These are phyloP conservation scores for Brasilioporus rufonigricans DNA, from an alignment of 768 basidiomycete genomes.

Conservation along the genomic window DNA sequence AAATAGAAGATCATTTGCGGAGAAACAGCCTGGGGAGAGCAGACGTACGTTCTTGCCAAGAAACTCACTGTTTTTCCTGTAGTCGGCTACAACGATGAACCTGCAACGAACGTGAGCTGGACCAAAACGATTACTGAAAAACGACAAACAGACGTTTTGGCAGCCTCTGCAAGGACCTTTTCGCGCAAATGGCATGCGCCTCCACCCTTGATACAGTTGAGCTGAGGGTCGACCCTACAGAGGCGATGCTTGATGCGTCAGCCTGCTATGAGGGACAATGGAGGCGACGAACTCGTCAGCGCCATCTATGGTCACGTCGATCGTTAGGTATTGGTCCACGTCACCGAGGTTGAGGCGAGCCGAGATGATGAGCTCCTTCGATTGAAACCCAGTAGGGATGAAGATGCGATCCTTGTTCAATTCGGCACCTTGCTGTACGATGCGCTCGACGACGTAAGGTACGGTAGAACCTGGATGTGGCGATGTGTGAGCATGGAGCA, in stretches of 20 bases:
- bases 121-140: background rate
- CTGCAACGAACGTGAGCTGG: conserved; percentile 53
- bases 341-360: conserved; percentile 80
- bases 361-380: conserved; percentile 88
- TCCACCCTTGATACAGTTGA: conserved; percentile 97
- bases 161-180: conserved; percentile 97
- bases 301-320: conserved; percentile 98
- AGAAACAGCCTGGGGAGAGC: background rate
- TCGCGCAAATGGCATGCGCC: conserved; percentile 96
- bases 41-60: conserved; percentile 78
- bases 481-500: conserved; percentile 1
- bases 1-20: too few relatives aligned
- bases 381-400: conserved; percentile 95
- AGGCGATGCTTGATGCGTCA: too few relatives aligned
- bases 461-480: conserved; percentile 74
- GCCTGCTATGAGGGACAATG: background rate
- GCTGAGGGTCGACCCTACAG: conserved; percentile 71
- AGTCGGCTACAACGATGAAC: conserved; percentile 91
- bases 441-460: conserved; percentile 94
- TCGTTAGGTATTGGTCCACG: conserved; percentile 80
- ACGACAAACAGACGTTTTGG: conserved; percentile 58
- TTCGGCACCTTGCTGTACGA: conserved; percentile 75
- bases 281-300: conserved; percentile 79
- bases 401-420: conserved; percentile 82
- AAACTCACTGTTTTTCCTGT: conserved; percentile 84